Evolutionary conservation across 2,329 filamentous ascomycete genomes (phyloP).

Genomic region (Aureobasidium sp.): DNA sequence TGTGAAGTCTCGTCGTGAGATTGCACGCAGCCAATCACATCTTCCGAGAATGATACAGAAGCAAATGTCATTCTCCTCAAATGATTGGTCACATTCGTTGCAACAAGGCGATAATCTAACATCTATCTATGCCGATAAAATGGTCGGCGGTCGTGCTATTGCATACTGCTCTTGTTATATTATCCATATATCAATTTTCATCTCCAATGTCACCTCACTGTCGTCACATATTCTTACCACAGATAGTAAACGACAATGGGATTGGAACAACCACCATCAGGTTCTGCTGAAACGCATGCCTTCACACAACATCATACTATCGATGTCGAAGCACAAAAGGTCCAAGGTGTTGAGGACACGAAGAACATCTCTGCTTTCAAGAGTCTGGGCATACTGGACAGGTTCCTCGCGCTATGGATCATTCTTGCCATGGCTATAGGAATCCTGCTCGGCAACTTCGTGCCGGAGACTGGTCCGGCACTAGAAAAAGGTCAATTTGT

Average conservation of each 20-base stretch:
- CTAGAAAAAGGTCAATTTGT: constrained; percentile 68
- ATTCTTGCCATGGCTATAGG: constrained; percentile 67
- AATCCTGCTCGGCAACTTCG: constrained; percentile 70
- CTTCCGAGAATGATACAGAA: background rate
- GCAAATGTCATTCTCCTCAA: background rate
- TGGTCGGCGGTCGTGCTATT: no score
- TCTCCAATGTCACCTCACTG: no score
- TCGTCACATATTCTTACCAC: no score
- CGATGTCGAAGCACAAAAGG: background rate
- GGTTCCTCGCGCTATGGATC: constrained; percentile 54
- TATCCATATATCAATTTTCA: no score
- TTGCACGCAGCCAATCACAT: background rate
- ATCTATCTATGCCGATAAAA: background rate
- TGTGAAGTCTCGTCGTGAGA: background rate
- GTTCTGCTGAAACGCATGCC: background rate
- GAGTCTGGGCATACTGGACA: constrained; percentile 39
- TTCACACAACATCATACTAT: background rate
- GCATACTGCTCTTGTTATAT: no score
- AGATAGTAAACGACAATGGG: no score
- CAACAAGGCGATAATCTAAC: no score
- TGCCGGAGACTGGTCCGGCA: constrained; percentile 52
- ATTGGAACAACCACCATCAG: background rate
- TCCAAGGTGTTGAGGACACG: background rate
- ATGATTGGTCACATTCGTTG: background rate
- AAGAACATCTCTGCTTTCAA: constrained; percentile 27